These are phyloP conservation scores for Ustilago hordei DNA, from an alignment of 1,284 basidiomycete genomes.

Conservation along the genomic window DNA sequence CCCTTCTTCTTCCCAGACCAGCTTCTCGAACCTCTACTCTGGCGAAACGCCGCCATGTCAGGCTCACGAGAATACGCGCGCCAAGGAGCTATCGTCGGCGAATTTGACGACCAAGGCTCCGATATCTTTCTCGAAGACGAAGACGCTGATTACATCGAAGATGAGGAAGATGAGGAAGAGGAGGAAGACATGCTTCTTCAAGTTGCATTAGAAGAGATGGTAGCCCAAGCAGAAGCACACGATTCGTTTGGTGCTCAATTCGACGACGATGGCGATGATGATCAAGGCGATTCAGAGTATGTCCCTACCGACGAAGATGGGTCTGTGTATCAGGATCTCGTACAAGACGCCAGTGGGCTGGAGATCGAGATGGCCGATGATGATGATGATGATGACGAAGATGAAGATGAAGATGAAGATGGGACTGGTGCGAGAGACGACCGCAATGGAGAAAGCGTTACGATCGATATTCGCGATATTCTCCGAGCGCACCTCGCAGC, in stretches of 20 bases:
- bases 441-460: constrained; percentile 34
- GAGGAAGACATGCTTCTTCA: constrained; percentile 45
- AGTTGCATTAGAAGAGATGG: constrained; percentile 47
- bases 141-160: constrained; percentile 22
- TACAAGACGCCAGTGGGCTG: constrained; percentile 35
- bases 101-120: constrained; percentile 9
- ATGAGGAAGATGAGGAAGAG: constrained; percentile 30
- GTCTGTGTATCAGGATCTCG: constrained; percentile 32
- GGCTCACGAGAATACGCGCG: constrained; percentile 11
- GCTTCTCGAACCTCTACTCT: no score
- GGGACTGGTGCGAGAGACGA: constrained; percentile 17
- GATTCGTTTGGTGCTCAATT: constrained; percentile 31
- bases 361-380: constrained; percentile 46
- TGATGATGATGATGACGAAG: constrained; percentile 33
- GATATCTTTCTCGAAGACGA: constrained; percentile 29
- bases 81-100: constrained; percentile 40
- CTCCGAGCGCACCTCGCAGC: constrained; percentile 42
- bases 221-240: constrained; percentile 38
- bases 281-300: constrained; percentile 40
- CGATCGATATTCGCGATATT: constrained; percentile 51
- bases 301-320: constrained; percentile 33
- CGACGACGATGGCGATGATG: constrained; percentile 14
- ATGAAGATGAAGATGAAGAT: constrained; percentile 27
- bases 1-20: no score
- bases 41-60: constrained; percentile 7